Percentiles rank a stretch among this genome's conserved stretches.
Evolutionary conservation across 2,329 filamentous ascomycete genomes (phyloP).

Genomic region (Celoporthe dispersa): DNA sequence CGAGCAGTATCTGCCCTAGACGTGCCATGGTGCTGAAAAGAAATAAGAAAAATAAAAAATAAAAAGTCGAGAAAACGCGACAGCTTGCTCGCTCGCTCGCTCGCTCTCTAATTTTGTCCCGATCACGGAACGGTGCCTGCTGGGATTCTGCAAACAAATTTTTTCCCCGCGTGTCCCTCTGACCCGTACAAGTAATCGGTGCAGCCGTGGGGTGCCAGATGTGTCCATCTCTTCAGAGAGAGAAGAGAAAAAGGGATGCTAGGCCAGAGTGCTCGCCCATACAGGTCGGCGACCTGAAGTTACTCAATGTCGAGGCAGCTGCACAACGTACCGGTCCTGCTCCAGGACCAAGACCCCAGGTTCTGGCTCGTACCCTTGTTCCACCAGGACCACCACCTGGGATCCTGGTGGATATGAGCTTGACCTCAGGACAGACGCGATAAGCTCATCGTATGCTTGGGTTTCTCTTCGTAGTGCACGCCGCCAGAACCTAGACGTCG

Average conservation of each 20-base stretch:
- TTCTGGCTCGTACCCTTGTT: neutral
- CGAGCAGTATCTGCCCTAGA: neutral
- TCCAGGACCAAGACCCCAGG: neutral
- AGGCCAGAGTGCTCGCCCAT: neutral
- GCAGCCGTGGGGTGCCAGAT: neutral
- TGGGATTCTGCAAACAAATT: neutral
- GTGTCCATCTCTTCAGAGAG: neutral
- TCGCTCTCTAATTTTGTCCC: neutral
- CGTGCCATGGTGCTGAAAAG: neutral
- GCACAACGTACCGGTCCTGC: neutral
- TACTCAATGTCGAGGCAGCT: neutral
- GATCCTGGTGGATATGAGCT: neutral
- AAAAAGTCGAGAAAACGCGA: neutral
- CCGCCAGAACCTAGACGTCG: neutral
- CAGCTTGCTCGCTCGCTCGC: constrained; percentile 1
- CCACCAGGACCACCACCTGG: neutral
- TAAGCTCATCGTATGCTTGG: neutral
- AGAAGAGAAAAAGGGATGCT: neutral
- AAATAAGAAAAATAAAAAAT: neutral
- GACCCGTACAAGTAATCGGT: neutral
- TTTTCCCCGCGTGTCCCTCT: neutral
- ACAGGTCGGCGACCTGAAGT: neutral
- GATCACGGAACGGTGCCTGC: neutral
- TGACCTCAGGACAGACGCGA: neutral
- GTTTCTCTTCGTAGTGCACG: neutral